These are phyloP conservation scores for Novymonas esmeraldas DNA, from an alignment of 208 protist species.

Conservation along the genomic window DNA sequence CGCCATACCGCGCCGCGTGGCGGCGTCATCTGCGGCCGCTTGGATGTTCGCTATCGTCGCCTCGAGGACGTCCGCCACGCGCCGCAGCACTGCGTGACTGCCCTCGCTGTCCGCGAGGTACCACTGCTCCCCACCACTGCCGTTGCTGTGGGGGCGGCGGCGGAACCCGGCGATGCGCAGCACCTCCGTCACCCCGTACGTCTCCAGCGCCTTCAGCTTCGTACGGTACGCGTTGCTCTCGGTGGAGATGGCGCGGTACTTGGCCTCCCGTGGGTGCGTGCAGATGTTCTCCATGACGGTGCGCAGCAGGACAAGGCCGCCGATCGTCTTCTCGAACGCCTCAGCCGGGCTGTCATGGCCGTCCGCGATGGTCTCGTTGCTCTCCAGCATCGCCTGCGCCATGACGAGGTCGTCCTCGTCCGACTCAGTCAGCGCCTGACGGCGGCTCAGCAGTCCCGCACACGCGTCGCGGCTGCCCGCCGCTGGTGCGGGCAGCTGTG, in stretches of 20 bases:
- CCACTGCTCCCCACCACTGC: conserved; percentile 57
- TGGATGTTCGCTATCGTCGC: conserved; percentile 47
- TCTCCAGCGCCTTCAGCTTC: conserved; percentile 64
- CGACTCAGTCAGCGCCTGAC: conserved; percentile 36
- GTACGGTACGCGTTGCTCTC: conserved; percentile 60
- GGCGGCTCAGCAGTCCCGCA: conserved; percentile 34
- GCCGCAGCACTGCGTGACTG: conserved; percentile 49
- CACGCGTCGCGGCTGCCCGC: conserved; percentile 8
- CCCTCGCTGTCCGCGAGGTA: conserved; percentile 57
- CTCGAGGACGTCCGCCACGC: conserved; percentile 40
- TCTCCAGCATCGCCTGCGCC: conserved; percentile 64
- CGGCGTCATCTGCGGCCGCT: conserved; percentile 24
- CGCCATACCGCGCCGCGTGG: conserved; percentile 5
- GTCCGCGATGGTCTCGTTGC: conserved; percentile 59
- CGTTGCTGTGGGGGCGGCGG: conserved; percentile 40
- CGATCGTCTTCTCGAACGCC: conserved; percentile 45
- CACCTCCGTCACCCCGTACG: conserved; percentile 58
- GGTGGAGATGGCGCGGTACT: conserved; percentile 65
- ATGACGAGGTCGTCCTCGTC: conserved; percentile 74
- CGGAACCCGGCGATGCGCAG: conserved; percentile 71
- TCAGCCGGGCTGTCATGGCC: conserved; percentile 29
- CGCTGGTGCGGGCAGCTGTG: background rate
- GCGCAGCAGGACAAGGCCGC: conserved; percentile 45
- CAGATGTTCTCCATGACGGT: conserved; percentile 57
- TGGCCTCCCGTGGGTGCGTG: conserved; percentile 47